Conservation (phyloP, 768 basidiomycete genomes). For the Amanita thiersii region DNA sequence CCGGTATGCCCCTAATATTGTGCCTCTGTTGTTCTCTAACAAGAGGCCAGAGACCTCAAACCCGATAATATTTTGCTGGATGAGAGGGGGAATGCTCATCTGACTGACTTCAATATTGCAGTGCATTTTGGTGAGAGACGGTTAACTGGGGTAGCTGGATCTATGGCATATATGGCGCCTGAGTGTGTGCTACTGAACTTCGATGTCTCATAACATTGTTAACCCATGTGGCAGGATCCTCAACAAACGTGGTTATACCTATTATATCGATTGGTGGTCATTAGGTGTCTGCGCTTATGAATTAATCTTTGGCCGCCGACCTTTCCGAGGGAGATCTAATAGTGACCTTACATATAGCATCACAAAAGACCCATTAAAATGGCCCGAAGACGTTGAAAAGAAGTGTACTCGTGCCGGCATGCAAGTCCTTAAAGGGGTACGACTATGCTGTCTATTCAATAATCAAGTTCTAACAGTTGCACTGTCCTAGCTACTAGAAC, state of each 20-base stretch:
- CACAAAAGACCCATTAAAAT: slow-evolving; percentile 75
- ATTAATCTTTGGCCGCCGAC: slow-evolving; percentile 83
- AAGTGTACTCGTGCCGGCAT: slow-evolving; percentile 74
- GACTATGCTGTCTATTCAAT: slow-evolving; percentile 24
- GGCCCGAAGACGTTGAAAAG: slow-evolving; percentile 84
- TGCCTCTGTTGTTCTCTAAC: slow-evolving; percentile 12
- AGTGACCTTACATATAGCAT: slow-evolving; percentile 90
- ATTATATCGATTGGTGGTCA: slow-evolving; percentile 96
- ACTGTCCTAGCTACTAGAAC: slow-evolving; percentile 65
- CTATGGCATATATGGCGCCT: slow-evolving; percentile 98
- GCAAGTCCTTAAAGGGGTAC: slow-evolving; percentile 72
- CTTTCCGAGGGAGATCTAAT: slow-evolving; percentile 92
- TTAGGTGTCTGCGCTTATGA: slow-evolving; percentile 92
- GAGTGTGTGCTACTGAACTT: slow-evolving; percentile 35
- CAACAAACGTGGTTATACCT: slow-evolving; percentile 89
- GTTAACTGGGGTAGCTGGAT: slow-evolving; percentile 89
- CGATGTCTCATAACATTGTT: slow-evolving; percentile 6
- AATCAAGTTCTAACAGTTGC: slow-evolving; percentile 6
- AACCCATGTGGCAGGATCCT: slow-evolving; percentile 46
- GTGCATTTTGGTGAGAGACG: slow-evolving; percentile 90
- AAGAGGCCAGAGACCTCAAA: slow-evolving; percentile 71
- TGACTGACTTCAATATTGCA: slow-evolving; percentile 98
- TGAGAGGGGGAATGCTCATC: slow-evolving; percentile 90
- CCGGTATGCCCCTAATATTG: slow-evolving; percentile 46
- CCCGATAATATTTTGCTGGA: slow-evolving; percentile 97